Evolutionary conservation across 129 eudicot genomes (phyloP), one percentile per base, ranked within the genome.

Genomic region (Helianthus tuberosus): DNA sequence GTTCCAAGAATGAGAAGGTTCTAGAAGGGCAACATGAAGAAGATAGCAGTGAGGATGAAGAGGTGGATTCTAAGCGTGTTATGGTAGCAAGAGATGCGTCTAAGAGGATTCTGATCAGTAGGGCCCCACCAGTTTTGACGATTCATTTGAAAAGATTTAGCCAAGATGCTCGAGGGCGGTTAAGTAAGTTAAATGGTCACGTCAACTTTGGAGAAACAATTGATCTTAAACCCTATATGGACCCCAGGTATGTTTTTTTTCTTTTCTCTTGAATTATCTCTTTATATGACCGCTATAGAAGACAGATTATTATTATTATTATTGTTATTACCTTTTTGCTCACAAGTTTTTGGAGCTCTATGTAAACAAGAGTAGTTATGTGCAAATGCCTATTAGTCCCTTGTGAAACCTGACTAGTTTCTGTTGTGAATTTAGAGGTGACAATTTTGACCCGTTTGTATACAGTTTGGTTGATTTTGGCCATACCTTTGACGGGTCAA

Each of bases 71-170:
- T 3, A 71, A 85, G 63, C 65, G 77, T 10, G 81, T 91, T 27
- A 94, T 87, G 85, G 99, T 86, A 79, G 86, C 72, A 83, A 88
- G 99, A 62, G 96, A 91, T 74, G 97, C 97, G n/a, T 83, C 91
- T 38, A 94, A 91, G 82, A 83, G 89, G 75, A 83, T 91, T 61
- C 86, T 87, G 67, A 85, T 94, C 66, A 84, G 78, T 66, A 87
- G 62, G 75, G 87, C 86, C 76, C 99, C 97, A 46, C 74, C 85
- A 12, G 74, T 94, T 75, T 81, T 94, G 82, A 94, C 99, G 6
- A 78, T 94, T 49, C 99, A 94, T 79, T 67, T 94, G 73, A 94
- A 94, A 85, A 85, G 97, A 79, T 94, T 94, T 79, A 50, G 87
- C 69, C 99, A 91, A 85, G 99, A 94, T 83, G 87, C 91, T 60